Conservation (phyloP, 1,139 yeast genomes). For the Zygoascus hellenicus region DNA sequence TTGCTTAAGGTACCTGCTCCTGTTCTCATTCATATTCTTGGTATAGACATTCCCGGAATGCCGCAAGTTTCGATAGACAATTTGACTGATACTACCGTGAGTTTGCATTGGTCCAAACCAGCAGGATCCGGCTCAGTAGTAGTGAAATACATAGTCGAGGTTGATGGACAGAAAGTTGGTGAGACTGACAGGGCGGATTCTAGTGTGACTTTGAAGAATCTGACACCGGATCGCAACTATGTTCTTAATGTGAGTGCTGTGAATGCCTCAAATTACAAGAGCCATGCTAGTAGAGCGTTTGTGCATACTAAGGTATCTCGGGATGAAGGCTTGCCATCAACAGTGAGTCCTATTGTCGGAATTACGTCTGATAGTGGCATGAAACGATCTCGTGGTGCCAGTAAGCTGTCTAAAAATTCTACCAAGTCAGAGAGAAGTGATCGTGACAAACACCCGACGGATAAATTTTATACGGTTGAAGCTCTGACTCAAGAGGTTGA, state of each 20-base stretch:
- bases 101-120: constrained; percentile 53
- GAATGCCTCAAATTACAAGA: constrained; percentile 31
- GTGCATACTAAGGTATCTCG: constrained; percentile 24
- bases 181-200: constrained; percentile 35
- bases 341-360: constrained; percentile 9
- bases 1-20: constrained; percentile 46
- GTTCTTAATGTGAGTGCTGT: constrained; percentile 54
- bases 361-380: constrained; percentile 8
- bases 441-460: constrained; percentile 11
- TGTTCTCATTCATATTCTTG: constrained; percentile 44
- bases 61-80: constrained; percentile 53
- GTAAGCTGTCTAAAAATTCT: constrained; percentile 4
- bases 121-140: constrained; percentile 27
- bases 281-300: constrained; percentile 27
- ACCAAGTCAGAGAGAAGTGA: constrained; percentile 1
- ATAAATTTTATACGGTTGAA: constrained; percentile 40
- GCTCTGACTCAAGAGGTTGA: constrained; percentile 47
- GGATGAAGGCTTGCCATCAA: constrained; percentile 21
- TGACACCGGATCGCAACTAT: constrained; percentile 45
- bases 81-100: constrained; percentile 44
- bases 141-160: constrained; percentile 41
- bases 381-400: constrained; percentile 10
- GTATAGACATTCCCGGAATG: constrained; percentile 52
- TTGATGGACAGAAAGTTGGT: constrained; percentile 44
- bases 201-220: constrained; percentile 37